Evolutionary conservation across 345 rosid genomes (phyloP), one percentile per base, ranked within the genome.

Genomic region (Corymbia maculata): DNA sequence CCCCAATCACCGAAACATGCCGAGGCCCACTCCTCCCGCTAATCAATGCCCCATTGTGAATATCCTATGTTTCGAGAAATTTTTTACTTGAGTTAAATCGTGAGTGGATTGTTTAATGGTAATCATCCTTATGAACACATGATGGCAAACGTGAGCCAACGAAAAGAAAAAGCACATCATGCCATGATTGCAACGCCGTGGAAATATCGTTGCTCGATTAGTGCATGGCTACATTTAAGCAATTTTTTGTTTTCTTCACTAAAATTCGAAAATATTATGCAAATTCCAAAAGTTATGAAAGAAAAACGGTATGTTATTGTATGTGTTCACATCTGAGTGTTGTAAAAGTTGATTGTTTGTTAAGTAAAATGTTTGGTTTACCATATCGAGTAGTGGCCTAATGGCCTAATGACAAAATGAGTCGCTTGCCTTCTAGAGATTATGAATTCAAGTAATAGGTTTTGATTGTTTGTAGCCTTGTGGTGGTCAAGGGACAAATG

Each of bases 251-350:
- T 66, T 32, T 2, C 45, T 68, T 26, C 11, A 6, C 44, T 6
- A 68, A 68, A 68, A 68, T 32, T 32, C 44, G 0, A 32, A 68
- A 32, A 68, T 4, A 68, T 68, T 8, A 8, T 68, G 16, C 4
- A 8, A 32, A 6, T 32, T 32, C 44, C 21, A 32, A 32, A 9
- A 16, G 16, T 2, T 15, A 32, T 32, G 19, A 32, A 4, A 8
- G 3, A 66, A 66, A 30, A 30, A 0, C 13, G 26, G 4, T n/a
- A 36, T 19, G 47, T 19, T 17, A 36, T 36, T 19, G 2, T 26
- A 75, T 5, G 26, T 11, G 2, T 2, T 6, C 1, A 19, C 82
- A 75, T 19, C 17, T 21, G 3, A 36, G 47, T 36, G 49, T 19
- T 2, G 4, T 9, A 36, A 36, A 36, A 75, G 2, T 75, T 3